Conservation (phyloP, 345 rosid genomes). For the Nephelium lappaceum region DNA sequence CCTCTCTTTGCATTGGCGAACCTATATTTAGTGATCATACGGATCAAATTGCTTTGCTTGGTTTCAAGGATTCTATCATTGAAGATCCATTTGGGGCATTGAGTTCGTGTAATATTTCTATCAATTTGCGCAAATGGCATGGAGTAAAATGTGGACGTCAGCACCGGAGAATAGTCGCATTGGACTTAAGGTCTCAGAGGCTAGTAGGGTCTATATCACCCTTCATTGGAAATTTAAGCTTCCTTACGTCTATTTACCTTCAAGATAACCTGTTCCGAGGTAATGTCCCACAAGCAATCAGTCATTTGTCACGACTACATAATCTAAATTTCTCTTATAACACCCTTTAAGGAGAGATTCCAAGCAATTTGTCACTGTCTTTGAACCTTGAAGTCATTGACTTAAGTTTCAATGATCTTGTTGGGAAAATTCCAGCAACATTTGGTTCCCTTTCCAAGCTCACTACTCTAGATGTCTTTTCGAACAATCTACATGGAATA, state of each 20-base stretch:
- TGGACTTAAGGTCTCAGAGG: slow-evolving; percentile 5
- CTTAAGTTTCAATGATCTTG: not conserved
- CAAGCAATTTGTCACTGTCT: not conserved
- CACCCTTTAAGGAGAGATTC: slow-evolving; percentile 10
- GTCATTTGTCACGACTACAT: not conserved
- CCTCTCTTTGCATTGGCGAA: too few species aligned
- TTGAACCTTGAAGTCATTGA: not conserved
- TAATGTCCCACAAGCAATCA: not conserved
- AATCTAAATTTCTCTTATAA: not conserved
- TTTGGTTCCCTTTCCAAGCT: slow-evolving; percentile 21
- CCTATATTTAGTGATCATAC: too few species aligned
- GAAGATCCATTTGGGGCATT: too few species aligned
- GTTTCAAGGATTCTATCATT: too few species aligned
- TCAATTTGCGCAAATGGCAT: too few species aligned
- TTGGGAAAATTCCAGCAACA: slow-evolving; percentile 9
- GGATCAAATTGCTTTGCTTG: too few species aligned
- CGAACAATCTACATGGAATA: slow-evolving; percentile 4
- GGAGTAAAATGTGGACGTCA: too few species aligned
- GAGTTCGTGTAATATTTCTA: too few species aligned
- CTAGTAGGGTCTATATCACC: slow-evolving; percentile 14
- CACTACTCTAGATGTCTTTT: not conserved
- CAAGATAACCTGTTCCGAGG: slow-evolving; percentile 12
- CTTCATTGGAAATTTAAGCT: slow-evolving; percentile 10
- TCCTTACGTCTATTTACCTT: not conserved
- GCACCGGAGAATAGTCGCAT: too few species aligned